phyloP scores from a whole-genome alignment of 371 early-diverging fungal genomes.

The Rhizopus sp. region DNA sequence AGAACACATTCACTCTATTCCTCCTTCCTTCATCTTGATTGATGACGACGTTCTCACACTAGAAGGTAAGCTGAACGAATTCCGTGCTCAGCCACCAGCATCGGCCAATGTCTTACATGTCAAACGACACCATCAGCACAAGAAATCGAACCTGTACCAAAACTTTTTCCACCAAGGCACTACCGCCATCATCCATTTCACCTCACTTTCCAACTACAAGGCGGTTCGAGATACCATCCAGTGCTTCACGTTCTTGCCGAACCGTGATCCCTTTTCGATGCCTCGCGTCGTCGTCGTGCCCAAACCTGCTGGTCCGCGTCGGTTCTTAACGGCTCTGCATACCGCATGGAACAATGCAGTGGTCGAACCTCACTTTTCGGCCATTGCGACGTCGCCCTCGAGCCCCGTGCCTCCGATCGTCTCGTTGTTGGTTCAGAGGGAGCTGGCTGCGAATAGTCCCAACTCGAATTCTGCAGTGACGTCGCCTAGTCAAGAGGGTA shows the following conservation, averaged over 20 bases:
- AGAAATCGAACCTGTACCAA: slow-evolving; percentile 22
- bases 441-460: background rate
- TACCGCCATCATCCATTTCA: slow-evolving; percentile 62
- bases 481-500: background rate
- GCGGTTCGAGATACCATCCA: slow-evolving; percentile 60
- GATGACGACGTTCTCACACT: slow-evolving; percentile 63
- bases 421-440: background rate
- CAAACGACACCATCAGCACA: slow-evolving; percentile 8
- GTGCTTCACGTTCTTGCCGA: slow-evolving; percentile 18
- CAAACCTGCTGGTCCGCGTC: slow-evolving; percentile 71
- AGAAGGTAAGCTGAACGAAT: slow-evolving; percentile 46
- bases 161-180: slow-evolving; percentile 33
- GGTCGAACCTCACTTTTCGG: slow-evolving; percentile 62
- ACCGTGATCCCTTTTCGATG: slow-evolving; percentile 19
- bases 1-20: slow-evolving; percentile 37
- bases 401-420: slow-evolving; percentile 22
- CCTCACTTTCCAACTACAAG: slow-evolving; percentile 61
- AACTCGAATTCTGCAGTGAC: background rate
- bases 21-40: slow-evolving; percentile 62
- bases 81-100: slow-evolving; percentile 35
- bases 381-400: slow-evolving; percentile 64
- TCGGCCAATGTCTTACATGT: slow-evolving; percentile 21
- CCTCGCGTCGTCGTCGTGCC: slow-evolving; percentile 67
- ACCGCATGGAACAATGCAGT: slow-evolving; percentile 40
- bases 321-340: slow-evolving; percentile 59